Base-by-base conservation (phyloP, 495 filamentous ascomycete species). In the Xylaria cubensis region DNA sequence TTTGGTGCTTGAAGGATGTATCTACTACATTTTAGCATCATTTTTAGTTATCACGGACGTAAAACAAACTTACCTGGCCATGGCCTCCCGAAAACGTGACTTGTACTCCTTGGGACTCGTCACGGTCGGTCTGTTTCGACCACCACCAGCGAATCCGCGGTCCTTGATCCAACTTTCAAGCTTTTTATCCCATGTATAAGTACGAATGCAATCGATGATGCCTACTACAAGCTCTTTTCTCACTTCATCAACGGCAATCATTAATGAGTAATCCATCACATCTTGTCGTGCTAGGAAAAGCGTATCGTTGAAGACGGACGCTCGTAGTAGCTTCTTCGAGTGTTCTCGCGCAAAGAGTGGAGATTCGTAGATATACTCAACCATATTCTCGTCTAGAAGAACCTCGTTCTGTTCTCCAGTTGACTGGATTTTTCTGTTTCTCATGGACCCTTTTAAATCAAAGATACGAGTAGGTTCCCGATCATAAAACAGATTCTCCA, bases 151-250 rank as follows among this genome's bases (percentile, higher is more conserved):
- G 76, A 95, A 93, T 9, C 94, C 95, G 44, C 95, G 90, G 76
- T 97, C 93, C 81, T 99, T 99, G 84, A 98, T 97, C 96, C 96
- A 99, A 36, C 91, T 94, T 82, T 99, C 96, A 12, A 99, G 88
- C 76, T 97, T 97, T 85, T 99, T 99, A 82, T 99, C 96, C 96
- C 97, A 99, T 15, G 96, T 99, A 78, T 97, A 99, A 0, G 96
- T 99, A 50, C 96, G 90, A 73, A 99, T 98, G 80, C 94, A 98
- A 77, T 99, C 96, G 74, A 99, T 98, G 74, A 99, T 97, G 4
- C 96, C 96, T 19, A 99, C 95, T 7, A 97, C 92, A 46, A 99
- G 87, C 83, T 99, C 96, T 72, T 93, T 93, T 53, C 90, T 86
- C 50, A 85, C 85, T 76, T 99, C 97, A 76, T 98, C 95, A 58